Evolutionary conservation across 768 basidiomycete species (phyloP), one percentile per base, ranked within the genome.

Genomic region (Zangia roseola): DNA sequence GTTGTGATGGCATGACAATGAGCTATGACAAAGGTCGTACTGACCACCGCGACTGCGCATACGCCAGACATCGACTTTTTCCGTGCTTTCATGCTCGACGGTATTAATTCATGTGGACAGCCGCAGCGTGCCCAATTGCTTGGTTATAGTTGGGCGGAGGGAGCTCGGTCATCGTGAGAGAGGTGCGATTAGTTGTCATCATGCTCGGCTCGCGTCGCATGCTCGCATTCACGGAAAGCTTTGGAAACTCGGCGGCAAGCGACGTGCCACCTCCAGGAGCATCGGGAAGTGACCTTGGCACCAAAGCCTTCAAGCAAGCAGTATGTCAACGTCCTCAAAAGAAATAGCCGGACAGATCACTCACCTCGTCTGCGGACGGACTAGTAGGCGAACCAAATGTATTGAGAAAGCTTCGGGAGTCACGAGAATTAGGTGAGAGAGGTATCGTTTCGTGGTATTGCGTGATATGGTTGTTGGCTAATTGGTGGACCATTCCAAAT

Each of bases 231-330:
- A 16, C 6, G 31, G n/a, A n/a, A n/a, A 56, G 42, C 38, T 54
- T 63, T 23, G 54, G 45, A 26, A 47, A 41, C 43, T 64, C 63
- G 6, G 43, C 37, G 6, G 49, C 19, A 12, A 62, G 20, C 28
- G 54, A 30, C 17, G 53, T 14, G 3, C 57, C 55, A 3, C 52
- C 59, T 36, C 54, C 54, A 0, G 66, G 61, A n/a, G 53, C 55
- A 5, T 40, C 55, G 4, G 67, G 67, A 10, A 62, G 66, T 17
- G 50, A 64, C 17, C 59, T 31, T 10, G 31, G 54, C 13, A 43
- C 62, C 9, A 31, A 31, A 23, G 8, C 28, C 64, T 61, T 31
- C 2, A 13, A 0, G 4, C n/a, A 38, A 37, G n/a, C 39, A 40
- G 4, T 9, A 10, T 17, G 5, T 63, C 19, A 50, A 20, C 10